Base-by-base conservation (phyloP, 306 rosid genomes). In the Hippophae gyantsensis region DNA sequence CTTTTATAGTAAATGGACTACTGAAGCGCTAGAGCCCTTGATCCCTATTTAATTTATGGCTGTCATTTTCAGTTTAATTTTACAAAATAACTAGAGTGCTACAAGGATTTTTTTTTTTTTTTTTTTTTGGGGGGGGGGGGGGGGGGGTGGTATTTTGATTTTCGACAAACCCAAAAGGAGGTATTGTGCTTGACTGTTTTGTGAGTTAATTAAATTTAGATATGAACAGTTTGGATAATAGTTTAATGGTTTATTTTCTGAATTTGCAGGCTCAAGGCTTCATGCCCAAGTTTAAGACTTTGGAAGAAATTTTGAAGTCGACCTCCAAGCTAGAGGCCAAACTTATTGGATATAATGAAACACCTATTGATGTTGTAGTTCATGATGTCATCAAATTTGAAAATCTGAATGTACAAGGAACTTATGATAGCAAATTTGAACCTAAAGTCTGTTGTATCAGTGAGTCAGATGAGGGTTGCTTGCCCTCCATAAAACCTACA, bases 261-360 rank as follows among this genome's bases (percentile, higher is more conserved):
- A 63, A 61, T 69, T 69, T 68, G 83, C 82, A 92, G 96, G 84
- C 77, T 65, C 67, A 78, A 65, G 99, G 93, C 61, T 74, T 67
- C 70, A 69, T 48, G 60, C 64, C 69, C 0, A 84, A 74, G 85
- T 61, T 82, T 32, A 90, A 72, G 42, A 40, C 95, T 58, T 78
- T 88, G 79, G 93, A 88, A 74, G 82, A 88, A 57, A 79, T 81
- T 67, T 65, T 92, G 52, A 74, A 78, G 66, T 71, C 93, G 63
- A 78, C 83, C 75, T 7, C 8, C 48, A 84, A 71, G 83, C 66
- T 18, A 76, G 82, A 82, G 73, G 83, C 95, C 13, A 72, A 78
- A 70, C 87, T 92, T 58, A 80, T 92, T 47, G 99, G 96, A 71
- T 92, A 75, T 71, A 75, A 92, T 68, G 99, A 92, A 78, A 67